Percentiles rank a stretch among this genome's conserved stretches.
Conservation (phyloP, 1,284 basidiomycete genomes). For the Pseudozyma pruni region DNA sequence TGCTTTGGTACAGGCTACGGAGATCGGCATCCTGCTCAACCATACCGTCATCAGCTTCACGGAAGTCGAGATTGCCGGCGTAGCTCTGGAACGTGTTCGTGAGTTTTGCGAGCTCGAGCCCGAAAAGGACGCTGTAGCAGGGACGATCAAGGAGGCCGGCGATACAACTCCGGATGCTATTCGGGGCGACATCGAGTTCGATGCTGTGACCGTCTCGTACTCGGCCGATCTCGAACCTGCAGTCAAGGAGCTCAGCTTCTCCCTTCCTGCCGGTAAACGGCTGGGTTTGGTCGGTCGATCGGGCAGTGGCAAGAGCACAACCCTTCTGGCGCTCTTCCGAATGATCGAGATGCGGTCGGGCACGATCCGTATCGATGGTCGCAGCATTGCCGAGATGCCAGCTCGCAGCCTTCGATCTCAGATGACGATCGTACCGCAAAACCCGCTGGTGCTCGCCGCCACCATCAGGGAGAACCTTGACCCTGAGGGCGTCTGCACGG, state of each 20-base stretch:
- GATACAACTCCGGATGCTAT: neutral
- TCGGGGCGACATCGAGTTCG: conserved; percentile 39
- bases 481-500: conserved; percentile 45
- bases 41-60: conserved; percentile 58
- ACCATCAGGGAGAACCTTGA: conserved; percentile 63
- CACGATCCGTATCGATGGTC: conserved; percentile 48
- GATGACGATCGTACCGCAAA: conserved; percentile 60
- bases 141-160: neutral
- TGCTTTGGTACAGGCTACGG: conserved; percentile 61
- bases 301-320: conserved; percentile 57
- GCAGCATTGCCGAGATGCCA: conserved; percentile 19
- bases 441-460: conserved; percentile 59
- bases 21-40: conserved; percentile 43
- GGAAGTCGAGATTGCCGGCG: conserved; percentile 66
- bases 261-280: conserved; percentile 36
- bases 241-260: conserved; percentile 48
- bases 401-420: conserved; percentile 34
- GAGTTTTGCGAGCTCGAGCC: conserved; percentile 56
- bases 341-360: conserved; percentile 52
- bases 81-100: conserved; percentile 66
- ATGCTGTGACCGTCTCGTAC: conserved; percentile 45
- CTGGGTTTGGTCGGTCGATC: conserved; percentile 51
- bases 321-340: conserved; percentile 53
- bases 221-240: conserved; percentile 39
- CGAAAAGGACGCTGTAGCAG: conserved; percentile 26